Conservation (phyloP, 441 rosid species). For the Rhodomyrtus psidioides region DNA sequence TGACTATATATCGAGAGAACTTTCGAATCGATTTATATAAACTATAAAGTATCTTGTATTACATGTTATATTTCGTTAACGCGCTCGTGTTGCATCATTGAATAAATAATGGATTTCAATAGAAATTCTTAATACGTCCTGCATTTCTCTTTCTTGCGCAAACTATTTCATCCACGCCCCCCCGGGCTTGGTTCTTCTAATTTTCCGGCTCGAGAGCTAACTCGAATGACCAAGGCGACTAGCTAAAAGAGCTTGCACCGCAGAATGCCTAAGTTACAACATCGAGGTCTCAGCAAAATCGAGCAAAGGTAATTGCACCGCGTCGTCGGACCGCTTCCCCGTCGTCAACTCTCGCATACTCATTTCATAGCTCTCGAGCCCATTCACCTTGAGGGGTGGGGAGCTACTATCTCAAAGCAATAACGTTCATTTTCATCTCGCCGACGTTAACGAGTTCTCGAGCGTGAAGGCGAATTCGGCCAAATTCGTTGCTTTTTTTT, state of each 20-base stretch:
- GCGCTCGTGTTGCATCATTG: too few relatives aligned
- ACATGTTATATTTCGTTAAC: too few relatives aligned
- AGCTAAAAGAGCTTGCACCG: not conserved
- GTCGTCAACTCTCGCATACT: not conserved
- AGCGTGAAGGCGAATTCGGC: too few relatives aligned
- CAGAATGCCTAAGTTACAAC: not conserved
- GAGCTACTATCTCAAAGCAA: not conserved
- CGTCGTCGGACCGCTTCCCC: not conserved
- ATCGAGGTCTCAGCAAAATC: not conserved
- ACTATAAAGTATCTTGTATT: too few relatives aligned
- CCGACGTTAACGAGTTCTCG: too few relatives aligned
- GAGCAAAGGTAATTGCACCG: not conserved
- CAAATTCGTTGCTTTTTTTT: not conserved
- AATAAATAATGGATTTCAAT: too few relatives aligned
- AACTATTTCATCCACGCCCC: not conserved
- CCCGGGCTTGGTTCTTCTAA: fast-evolving
- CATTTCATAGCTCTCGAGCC: not conserved
- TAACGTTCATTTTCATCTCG: not conserved
- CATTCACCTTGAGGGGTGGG: not conserved
- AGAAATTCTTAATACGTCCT: not conserved
- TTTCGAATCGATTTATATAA: too few relatives aligned
- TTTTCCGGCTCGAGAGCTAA: not conserved
- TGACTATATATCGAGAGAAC: not conserved
- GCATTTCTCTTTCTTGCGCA: not conserved
- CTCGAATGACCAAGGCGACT: not conserved